Evolutionary conservation across 2,329 filamentous ascomycete genomes (phyloP).

Genomic region (Alternaria triticina): DNA sequence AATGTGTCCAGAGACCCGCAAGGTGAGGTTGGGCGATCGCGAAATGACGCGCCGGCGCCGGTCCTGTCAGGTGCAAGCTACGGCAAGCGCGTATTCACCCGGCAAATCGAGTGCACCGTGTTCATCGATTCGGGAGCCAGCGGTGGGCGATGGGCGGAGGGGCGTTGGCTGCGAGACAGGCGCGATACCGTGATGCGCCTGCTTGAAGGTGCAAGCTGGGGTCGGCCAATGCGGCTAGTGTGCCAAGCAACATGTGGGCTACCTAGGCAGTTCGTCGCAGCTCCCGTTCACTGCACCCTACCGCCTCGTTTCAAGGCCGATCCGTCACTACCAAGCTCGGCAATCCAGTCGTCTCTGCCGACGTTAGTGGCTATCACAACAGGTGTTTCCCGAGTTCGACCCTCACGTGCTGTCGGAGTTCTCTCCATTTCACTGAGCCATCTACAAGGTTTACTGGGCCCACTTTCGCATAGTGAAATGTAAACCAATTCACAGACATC

Average conservation of each 20-base stretch:
- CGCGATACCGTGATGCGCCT: conserved; percentile 23
- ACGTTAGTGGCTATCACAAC: background rate
- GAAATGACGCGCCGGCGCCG: conserved; percentile 38
- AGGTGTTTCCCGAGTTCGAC: background rate
- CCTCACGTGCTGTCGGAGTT: background rate
- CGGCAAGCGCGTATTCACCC: conserved; percentile 37
- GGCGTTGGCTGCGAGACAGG: conserved; percentile 27
- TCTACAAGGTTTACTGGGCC: background rate
- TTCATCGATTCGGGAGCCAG: conserved; percentile 30
- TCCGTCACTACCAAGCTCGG: background rate
- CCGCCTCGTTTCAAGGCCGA: background rate
- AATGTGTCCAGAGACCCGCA: conserved; percentile 33
- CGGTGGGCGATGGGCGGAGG: conserved; percentile 14
- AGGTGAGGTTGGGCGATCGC: conserved; percentile 26
- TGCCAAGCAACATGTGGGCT: conserved; percentile 13
- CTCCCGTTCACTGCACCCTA: conserved; percentile 1
- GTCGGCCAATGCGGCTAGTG: conserved; percentile 10
- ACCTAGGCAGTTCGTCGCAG: background rate
- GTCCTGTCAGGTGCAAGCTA: conserved; percentile 29
- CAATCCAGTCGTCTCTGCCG: background rate
- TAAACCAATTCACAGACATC: background rate
- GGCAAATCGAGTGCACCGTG: conserved; percentile 22
- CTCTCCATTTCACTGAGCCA: background rate
- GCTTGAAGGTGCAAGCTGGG: conserved; percentile 21
- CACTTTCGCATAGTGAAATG: background rate